Evolutionary conservation across 768 basidiomycete species (phyloP).

Genomic region (Lentinula lateritia): DNA sequence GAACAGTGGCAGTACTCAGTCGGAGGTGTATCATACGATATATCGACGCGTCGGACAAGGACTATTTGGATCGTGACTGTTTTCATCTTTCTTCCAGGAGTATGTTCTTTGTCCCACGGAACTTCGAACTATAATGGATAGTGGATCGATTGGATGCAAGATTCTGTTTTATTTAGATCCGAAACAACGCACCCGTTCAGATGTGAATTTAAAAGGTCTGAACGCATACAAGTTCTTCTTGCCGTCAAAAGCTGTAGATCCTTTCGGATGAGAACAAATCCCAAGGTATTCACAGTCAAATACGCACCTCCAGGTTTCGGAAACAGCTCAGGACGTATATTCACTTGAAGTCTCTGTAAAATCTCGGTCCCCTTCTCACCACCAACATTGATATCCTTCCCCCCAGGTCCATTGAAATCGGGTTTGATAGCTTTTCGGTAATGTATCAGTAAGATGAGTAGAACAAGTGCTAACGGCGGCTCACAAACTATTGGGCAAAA

Average conservation of each 20-base stretch:
- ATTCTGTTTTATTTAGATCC: neutral
- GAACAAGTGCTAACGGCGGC: neutral
- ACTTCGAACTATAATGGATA: neutral
- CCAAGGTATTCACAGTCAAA: neutral
- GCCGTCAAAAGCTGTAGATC: slow-evolving; percentile 24
- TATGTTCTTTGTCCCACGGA: slow-evolving; percentile 3
- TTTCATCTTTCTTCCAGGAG: neutral
- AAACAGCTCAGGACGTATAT: slow-evolving; percentile 18
- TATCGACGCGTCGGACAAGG: slow-evolving; percentile 15
- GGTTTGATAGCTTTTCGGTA: slow-evolving; percentile 9
- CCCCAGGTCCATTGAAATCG: slow-evolving; percentile 13
- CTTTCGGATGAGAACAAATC: neutral
- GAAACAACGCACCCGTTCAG: slow-evolving; percentile 13
- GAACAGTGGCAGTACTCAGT: slow-evolving; percentile 3
- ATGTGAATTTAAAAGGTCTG: slow-evolving; percentile 13
- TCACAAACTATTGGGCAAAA: neutral
- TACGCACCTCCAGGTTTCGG: slow-evolving; percentile 19
- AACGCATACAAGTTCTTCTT: slow-evolving; percentile 27
- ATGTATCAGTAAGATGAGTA: neutral
- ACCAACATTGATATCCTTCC: slow-evolving; percentile 18
- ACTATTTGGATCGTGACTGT: neutral
- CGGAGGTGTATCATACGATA: slow-evolving; percentile 20
- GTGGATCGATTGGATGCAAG: neutral
- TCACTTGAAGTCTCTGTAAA: slow-evolving; percentile 22
- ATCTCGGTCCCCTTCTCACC: slow-evolving; percentile 23